Evolutionary conservation across 2,329 filamentous ascomycete genomes (phyloP), one percentile per base, ranked within the genome.

Genomic region (Macrophomina pseudophaseolina): DNA sequence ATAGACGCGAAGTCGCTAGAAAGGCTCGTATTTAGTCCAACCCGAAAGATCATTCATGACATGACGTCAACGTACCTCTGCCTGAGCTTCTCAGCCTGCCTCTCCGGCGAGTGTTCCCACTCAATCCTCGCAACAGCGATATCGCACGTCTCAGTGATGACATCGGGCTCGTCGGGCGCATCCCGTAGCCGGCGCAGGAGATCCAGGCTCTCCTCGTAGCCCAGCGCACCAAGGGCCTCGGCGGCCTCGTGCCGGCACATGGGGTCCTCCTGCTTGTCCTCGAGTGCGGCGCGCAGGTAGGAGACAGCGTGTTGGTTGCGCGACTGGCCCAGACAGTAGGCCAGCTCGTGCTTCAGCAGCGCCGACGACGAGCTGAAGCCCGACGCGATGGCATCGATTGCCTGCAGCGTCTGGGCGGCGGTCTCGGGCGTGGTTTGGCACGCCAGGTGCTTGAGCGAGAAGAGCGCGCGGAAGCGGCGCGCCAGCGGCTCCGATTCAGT

Each of bases 211-310:
- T 85, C 86, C 35, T 84, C 81, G 75, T 94, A 89, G 4, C 92
- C 93, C 68, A 99, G 82, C 11, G 95, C 95, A 12, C 93, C 95
- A 14, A 99, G 85, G 2, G 95, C 95, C 83, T 99, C 95, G 2
- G 94, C 95, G 16, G 95, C 94, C 82, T 99, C 95, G 74, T 99
- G 95, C 72, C 95, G 87, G 79, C 93, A 96, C 94, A 99, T 99
- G 44, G 91, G 81, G 82, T 98, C 94, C 80, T 98, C 93, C n/a
- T 87, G 76, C 69, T 88, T 81, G 78, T 98, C 87, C 71, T 91
- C 86, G 66, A 98, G 83, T 14, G 96, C 92, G 12, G 84, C 80
- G 67, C 89, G 86, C 71, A 99, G 83, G 69, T 88, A 90, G 9
- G 89, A 85, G 9, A 93, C 87, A 0, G 94, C 91, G 53, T 89